A percentile compares a stretch with the other conserved stretches of the same genome.
Conservation (phyloP, 176 grass and related monocot genomes). For the Triticum aestivum region DNA sequence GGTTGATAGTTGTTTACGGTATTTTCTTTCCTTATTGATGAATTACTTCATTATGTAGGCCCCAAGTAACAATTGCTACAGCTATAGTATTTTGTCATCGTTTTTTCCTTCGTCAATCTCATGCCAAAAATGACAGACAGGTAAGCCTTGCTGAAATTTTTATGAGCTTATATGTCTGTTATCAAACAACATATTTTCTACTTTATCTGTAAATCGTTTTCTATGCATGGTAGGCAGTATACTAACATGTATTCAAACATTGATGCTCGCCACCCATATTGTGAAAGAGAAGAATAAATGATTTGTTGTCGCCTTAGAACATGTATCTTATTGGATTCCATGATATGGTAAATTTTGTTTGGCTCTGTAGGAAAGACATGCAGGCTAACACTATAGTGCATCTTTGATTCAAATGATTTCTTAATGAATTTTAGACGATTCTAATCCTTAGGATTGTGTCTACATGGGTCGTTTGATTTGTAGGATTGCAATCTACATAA, state of each 20-base stretch:
- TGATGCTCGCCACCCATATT: background rate
- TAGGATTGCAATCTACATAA: background rate
- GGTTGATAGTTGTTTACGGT: constrained; percentile 9
- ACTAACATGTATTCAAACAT: background rate
- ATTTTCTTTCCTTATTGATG: background rate
- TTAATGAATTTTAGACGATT: background rate
- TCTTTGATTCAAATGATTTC: background rate
- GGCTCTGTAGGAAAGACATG: background rate
- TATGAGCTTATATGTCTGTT: background rate
- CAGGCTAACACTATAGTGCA: background rate
- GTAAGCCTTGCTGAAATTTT: constrained; percentile 47
- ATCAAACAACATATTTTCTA: background rate
- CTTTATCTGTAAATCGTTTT: background rate
- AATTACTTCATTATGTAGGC: constrained; percentile 45
- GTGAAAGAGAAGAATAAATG: background rate
- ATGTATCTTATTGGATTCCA: background rate
- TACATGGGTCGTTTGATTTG: background rate
- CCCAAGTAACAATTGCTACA: constrained; percentile 83
- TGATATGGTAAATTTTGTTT: background rate
- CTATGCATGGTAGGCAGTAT: background rate
- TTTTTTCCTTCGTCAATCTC: constrained; percentile 88
- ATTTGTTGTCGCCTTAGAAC: background rate
- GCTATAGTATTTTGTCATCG: constrained; percentile 90
- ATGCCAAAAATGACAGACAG: constrained; percentile 82
- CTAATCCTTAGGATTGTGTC: background rate